Conservation (phyloP, 495 filamentous ascomycete genomes). For the Aspergillus nidulans region DNA sequence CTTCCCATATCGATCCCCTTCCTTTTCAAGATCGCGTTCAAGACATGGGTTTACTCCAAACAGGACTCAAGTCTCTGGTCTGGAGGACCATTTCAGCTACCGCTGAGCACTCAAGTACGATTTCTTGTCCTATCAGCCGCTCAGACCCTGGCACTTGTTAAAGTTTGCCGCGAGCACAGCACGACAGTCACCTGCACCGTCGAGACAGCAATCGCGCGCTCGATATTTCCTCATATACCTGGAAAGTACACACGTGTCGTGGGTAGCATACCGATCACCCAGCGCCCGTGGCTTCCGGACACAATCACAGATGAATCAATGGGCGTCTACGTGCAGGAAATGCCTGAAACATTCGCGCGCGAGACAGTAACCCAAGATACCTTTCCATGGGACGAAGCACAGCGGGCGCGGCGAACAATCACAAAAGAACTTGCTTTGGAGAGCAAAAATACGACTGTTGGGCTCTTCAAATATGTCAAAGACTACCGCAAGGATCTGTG, state of each 20-base stretch:
- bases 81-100: constrained; percentile 19
- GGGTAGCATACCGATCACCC: constrained; percentile 26
- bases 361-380: constrained; percentile 2
- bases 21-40: constrained; percentile 25
- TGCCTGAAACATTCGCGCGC: constrained; percentile 17
- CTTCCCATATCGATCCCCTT: constrained; percentile 25
- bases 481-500: constrained; percentile 31
- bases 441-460: constrained; percentile 30
- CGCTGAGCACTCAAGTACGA: constrained; percentile 18
- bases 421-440: constrained; percentile 23
- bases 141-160: constrained; percentile 16
- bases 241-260: constrained; percentile 15
- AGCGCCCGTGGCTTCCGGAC: constrained; percentile 33
- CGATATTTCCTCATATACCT: constrained; percentile 30
- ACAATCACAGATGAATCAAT: constrained; percentile 31
- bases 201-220: constrained; percentile 29
- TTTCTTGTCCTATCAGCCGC: constrained; percentile 20
- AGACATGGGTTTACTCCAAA: constrained; percentile 22
- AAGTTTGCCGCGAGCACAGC: constrained; percentile 26
- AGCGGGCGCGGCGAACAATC: constrained; percentile 27
- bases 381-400: constrained; percentile 38
- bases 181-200: constrained; percentile 37
- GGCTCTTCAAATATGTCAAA: constrained; percentile 34
- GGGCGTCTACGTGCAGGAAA: constrained; percentile 34
- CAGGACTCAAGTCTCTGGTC: constrained; percentile 22